Evolutionary conservation across 352 stramenopile genomes (phyloP).

Genomic region (Globisporangium rhizosaccharum): DNA sequence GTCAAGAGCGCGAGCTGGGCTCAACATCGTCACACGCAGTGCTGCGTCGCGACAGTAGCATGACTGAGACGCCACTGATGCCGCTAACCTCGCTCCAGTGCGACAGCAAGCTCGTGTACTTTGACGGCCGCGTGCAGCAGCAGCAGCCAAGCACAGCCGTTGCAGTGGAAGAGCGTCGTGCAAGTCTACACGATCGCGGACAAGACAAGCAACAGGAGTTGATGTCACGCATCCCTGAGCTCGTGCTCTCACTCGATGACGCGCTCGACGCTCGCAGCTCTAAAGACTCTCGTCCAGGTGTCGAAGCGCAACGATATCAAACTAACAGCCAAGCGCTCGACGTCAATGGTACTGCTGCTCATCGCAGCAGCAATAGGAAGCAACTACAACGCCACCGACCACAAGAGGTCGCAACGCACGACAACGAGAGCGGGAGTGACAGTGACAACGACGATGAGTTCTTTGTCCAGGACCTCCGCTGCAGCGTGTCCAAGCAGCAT

Average conservation of each 20-base stretch:
- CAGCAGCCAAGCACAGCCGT: neutral
- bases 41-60: neutral
- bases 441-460: conserved; percentile 31
- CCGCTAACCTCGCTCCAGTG: conserved; percentile 27
- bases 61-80: neutral
- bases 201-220: neutral
- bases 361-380: neutral
- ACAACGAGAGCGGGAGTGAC: conserved; percentile 18
- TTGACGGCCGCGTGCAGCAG: conserved; percentile 23
- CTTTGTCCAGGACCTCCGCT: conserved; percentile 21
- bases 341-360: neutral
- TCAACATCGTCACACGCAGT: conserved; percentile 4
- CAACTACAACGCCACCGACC: neutral
- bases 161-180: neutral
- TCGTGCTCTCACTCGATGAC: conserved; percentile 9
- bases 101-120: conserved; percentile 60
- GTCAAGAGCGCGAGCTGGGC: conserved; percentile 4
- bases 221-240: neutral
- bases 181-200: neutral
- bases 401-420: neutral
- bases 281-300: neutral
- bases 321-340: neutral
- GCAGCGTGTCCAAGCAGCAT: neutral
- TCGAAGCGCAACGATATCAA: neutral
- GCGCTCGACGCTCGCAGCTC: conserved; percentile 1